Evolutionary conservation across 495 filamentous ascomycete species (phyloP).

Genomic region (Thermothielavioides terrestris): DNA sequence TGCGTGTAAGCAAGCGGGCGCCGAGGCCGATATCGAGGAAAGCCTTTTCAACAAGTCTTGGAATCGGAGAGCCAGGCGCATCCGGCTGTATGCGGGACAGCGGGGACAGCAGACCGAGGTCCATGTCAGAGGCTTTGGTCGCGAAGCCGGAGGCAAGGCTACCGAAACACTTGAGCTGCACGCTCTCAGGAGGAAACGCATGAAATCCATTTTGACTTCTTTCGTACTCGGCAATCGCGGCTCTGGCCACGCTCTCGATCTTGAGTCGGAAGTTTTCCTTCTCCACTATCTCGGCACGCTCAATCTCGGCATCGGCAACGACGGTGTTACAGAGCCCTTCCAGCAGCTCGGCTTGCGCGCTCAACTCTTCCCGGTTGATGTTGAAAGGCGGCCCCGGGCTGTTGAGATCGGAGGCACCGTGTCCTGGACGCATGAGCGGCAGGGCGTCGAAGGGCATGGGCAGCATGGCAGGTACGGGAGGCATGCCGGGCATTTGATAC

Average conservation of each 20-base stretch:
- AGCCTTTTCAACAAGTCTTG: slow-evolving; percentile 55
- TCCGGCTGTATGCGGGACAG: slow-evolving; percentile 41
- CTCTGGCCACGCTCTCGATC: slow-evolving; percentile 49
- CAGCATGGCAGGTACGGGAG: neutral
- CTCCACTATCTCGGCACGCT: slow-evolving; percentile 43
- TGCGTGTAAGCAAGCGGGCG: slow-evolving; percentile 58
- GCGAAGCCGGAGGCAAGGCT: slow-evolving; percentile 68
- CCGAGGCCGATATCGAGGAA: slow-evolving; percentile 63
- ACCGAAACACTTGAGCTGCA: slow-evolving; percentile 60
- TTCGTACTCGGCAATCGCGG: slow-evolving; percentile 45
- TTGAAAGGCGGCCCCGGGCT: slow-evolving; percentile 12
- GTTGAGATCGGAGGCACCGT: slow-evolving; percentile 7
- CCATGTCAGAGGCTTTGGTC: slow-evolving; percentile 65
- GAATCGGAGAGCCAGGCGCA: slow-evolving; percentile 46
- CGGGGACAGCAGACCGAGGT: slow-evolving; percentile 57
- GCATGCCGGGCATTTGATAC: neutral
- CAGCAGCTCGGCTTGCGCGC: slow-evolving; percentile 37
- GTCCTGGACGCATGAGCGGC: slow-evolving; percentile 9
- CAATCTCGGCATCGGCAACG: slow-evolving; percentile 40
- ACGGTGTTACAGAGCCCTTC: slow-evolving; percentile 35
- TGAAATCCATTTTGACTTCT: slow-evolving; percentile 20
- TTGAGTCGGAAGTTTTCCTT: slow-evolving; percentile 54
- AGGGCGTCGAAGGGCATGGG: slow-evolving; percentile 7
- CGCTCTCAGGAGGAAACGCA: slow-evolving; percentile 39
- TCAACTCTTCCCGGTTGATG: slow-evolving; percentile 28